Conservation (phyloP, 768 basidiomycete genomes). For the Crassisporium funariophilum region DNA sequence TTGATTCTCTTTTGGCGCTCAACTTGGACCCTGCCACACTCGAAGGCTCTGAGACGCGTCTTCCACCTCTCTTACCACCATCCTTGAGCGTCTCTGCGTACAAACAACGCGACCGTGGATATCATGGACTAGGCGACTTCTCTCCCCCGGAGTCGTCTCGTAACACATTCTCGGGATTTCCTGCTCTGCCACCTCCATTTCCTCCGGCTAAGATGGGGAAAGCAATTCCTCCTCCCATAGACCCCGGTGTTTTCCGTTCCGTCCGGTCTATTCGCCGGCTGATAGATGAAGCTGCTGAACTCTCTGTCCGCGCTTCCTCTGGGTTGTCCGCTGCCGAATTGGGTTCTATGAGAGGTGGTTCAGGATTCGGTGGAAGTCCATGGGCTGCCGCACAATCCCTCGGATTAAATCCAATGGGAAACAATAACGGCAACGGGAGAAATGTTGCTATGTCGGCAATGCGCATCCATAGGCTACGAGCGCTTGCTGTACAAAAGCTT, state of each 20-base stretch:
- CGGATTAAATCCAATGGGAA: slow-evolving; percentile 61
- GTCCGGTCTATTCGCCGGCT: slow-evolving; percentile 75
- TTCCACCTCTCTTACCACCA: slow-evolving; percentile 35
- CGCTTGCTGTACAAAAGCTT: slow-evolving; percentile 83
- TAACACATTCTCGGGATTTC: slow-evolving; percentile 26
- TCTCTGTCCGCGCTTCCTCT: slow-evolving; percentile 85
- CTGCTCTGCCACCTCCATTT: slow-evolving; percentile 49
- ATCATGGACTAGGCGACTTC: slow-evolving; percentile 42
- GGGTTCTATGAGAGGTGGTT: slow-evolving; percentile 58
- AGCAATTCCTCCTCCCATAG: slow-evolving; percentile 82
- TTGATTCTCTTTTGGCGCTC: slow-evolving; percentile 78
- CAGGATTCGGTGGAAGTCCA: slow-evolving; percentile 44
- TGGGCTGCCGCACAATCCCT: slow-evolving; percentile 69
- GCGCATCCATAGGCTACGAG: slow-evolving; percentile 78
- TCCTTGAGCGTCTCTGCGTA: slow-evolving; percentile 24
- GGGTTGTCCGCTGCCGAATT: slow-evolving; percentile 78
- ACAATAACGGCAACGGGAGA: slow-evolving; percentile 55
- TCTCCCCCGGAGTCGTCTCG: slow-evolving; percentile 51
- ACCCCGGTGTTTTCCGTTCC: slow-evolving; percentile 83
- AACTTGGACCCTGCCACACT: slow-evolving; percentile 77
- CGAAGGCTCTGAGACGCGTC: slow-evolving; percentile 45
- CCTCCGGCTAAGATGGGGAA: slow-evolving; percentile 62
- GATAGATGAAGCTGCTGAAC: slow-evolving; percentile 88
- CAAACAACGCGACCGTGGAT: slow-evolving; percentile 49
- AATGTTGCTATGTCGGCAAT: slow-evolving; percentile 84